Base-by-base conservation (phyloP, 768 basidiomycete genomes). In the Suillus brevipes region DNA sequence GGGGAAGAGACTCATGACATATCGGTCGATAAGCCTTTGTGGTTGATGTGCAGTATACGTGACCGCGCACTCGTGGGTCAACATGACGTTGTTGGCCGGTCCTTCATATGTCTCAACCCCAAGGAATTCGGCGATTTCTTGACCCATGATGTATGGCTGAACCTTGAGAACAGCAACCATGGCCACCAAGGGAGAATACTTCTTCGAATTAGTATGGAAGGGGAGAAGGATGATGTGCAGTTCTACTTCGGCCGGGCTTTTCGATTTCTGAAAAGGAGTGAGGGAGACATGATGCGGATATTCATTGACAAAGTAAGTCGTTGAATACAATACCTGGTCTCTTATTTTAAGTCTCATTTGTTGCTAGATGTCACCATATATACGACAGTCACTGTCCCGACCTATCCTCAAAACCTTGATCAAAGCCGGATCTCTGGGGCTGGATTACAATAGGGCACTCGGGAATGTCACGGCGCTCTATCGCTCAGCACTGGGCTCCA, bases 1-100 rank as follows among this genome's bases (percentile, higher is more conserved):
- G 94, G 97, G 97, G 95, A 98, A 66, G 96, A 99, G 76, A 94
- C 94, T 0, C 95, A 97, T 70, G 97, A 99, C 73, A 83, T 99
- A 13, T 94, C 95, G 0, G 92, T 98, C 16, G 92, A 95, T 55
- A 92, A 92, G 68, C 86, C 92, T n/a, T 82, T 98, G 4, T 99
- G 97, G 97, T 81, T 99, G 52, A 97, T 98, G 91, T 89, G 95
- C 59, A 97, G 95, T 66, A 86, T 99, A 42, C 88, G 95, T 63
- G 93, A 98, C 72, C 89, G 97, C 31, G 91, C 93, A 16, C 78
- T 96, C 55, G 84, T 97, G 16, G 95, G 95, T 55, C 96, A 97
- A 76, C 96, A 97, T 73, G 94, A 95, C 75, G 92, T 89, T 2
- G 86, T 97, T 47, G 97, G 97, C 28, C 85, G 96, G 58, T 89